These are phyloP conservation scores for Athelia psychrophila DNA, from an alignment of 1,284 basidiomycete species.

Conservation along the genomic window DNA sequence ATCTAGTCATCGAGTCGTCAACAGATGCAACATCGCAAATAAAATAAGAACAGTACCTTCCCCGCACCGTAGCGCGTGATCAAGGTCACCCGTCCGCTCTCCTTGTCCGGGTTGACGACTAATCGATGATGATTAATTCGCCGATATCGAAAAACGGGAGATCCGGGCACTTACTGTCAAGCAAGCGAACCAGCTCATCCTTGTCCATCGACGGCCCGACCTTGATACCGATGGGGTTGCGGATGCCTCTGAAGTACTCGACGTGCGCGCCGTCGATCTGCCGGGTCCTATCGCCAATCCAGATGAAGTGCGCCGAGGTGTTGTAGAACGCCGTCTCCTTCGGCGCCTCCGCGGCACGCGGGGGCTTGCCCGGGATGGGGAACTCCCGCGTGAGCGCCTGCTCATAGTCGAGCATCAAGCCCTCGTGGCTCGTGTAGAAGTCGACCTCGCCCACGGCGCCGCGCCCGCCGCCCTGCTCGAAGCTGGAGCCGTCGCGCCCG, in stretches of 20 bases:
- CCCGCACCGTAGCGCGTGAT: constrained; percentile 92
- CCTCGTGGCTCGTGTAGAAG: constrained; percentile 95
- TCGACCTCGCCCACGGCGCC: constrained; percentile 89
- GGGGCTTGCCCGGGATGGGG: constrained; percentile 21
- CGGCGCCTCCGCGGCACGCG: constrained; percentile 6
- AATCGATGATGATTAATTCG: constrained; percentile 2
- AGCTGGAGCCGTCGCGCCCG: constrained; percentile 47
- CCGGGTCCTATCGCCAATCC: constrained; percentile 97
- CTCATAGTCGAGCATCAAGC: constrained; percentile 92
- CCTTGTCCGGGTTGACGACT: constrained; percentile 88
- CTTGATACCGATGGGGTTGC: constrained; percentile 97
- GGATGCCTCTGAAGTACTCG: constrained; percentile 92
- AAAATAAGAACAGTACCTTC: constrained; percentile 49
- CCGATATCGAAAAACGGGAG: constrained; percentile 5
- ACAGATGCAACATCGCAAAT: no score
- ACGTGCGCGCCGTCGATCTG: constrained; percentile 93
- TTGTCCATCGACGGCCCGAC: constrained; percentile 87
- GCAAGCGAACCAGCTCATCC: constrained; percentile 78
- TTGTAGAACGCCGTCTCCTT: constrained; percentile 65
- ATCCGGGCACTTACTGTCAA: constrained; percentile 70
- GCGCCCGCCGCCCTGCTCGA: constrained; percentile 65
- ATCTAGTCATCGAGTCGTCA: no score
- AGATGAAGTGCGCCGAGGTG: constrained; percentile 91
- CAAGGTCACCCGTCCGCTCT: constrained; percentile 83
- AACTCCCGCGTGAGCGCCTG: constrained; percentile 83